phyloP scores from a whole-genome alignment of 176 grass and related monocot genomes.

The barley (Hordeum vulgare) region DNA sequence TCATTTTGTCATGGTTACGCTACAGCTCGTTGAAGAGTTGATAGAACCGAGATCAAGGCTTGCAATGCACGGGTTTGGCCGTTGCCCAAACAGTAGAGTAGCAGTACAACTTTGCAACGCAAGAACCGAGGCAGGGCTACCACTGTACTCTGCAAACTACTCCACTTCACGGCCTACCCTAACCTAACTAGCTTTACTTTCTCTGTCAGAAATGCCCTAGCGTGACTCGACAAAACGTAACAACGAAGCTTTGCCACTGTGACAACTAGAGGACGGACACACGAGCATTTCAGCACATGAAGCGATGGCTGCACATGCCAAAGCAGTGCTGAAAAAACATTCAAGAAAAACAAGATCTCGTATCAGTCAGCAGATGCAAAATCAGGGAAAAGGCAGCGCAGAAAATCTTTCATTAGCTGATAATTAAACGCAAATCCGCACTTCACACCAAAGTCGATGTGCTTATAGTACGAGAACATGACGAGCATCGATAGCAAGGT shows the following conservation, averaged over 20 bases:
- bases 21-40: not conserved
- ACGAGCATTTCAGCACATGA: not conserved
- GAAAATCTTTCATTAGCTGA: not conserved
- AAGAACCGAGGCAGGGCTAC: not conserved
- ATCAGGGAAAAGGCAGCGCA: not conserved
- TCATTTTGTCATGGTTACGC: not conserved
- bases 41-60: constrained; percentile 10
- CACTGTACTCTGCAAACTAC: not conserved
- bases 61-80: constrained; percentile 12
- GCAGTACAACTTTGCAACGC: not conserved
- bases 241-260: not conserved
- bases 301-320: not conserved
- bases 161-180: constrained; percentile 3
- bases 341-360: not conserved
- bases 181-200: not conserved
- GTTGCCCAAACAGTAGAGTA: not conserved
- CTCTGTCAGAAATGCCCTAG: not conserved
- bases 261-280: not conserved
- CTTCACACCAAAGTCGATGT: not conserved
- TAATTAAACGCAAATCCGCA: not conserved
- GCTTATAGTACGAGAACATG: not conserved
- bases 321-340: not conserved
- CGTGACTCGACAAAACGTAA: not conserved
- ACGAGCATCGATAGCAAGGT: not conserved
- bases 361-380: not conserved